Evolutionary conservation across 108 stramenopile species (phyloP), one percentile per base, ranked within the genome.

Genomic region (Schizochytrium sp.): DNA sequence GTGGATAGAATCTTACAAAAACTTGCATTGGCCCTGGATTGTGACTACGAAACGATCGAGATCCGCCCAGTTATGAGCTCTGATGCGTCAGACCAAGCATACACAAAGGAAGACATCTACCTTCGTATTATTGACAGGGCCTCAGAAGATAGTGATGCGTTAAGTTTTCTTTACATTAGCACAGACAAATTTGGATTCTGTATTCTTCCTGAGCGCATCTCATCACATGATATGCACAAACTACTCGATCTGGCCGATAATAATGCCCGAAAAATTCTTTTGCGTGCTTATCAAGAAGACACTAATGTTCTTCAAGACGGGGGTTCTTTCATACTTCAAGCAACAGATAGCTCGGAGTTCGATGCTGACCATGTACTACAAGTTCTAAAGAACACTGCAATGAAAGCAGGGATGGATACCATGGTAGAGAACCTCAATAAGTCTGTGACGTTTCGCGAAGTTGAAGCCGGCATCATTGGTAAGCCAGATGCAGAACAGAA

Each of bases 371-470:
- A 17, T 19, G 58, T 59, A 17, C 58, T 17, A 17, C 13, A 59
- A 59, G 58, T 59, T 59, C 58, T 59, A 17, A 13, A 17, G 17
- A 19, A 59, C 13, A 59, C 19, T 59, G 58, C 17, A 19, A 59
- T 19, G 17, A 19, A 13, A 13, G 58, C 58, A 17, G 58, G 58
- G 13, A 13, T 59, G 19, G 13, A 13, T 59, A 19, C 0, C 58
- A 17, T 59, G 58, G 19, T 59, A 17, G 58, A 59, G 19, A 19
- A 59, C 58, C 58, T 59, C 19, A 13, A 59, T 19, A 59, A 59
- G 58, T 59, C 58, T 59, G 58, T 59, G 17, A 59, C 58, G 13
- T 59, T 59, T 59, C 58, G 58, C 58, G 58, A 59, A 59, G 58
- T 59, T 13, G 58, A 59, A 19, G 19, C 13, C 17, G 58, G 58